Evolutionary conservation across 169 alveolate species (phyloP).

Genomic region (Theileria annulata): DNA sequence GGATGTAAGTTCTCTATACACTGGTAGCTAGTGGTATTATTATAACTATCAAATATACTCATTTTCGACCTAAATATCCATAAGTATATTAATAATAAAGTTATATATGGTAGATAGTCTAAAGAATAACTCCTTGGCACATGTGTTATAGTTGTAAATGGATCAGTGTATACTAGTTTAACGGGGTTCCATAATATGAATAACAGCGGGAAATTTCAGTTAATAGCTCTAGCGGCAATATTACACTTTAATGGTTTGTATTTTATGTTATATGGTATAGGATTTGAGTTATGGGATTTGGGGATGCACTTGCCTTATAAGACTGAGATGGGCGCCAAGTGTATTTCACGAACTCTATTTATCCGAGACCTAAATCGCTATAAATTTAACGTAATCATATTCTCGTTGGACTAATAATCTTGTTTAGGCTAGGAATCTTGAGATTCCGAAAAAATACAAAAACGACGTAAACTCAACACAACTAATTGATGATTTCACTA

Average conservation of each 20-base stretch:
- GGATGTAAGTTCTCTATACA: conserved; percentile 62
- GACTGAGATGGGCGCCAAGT: conserved; percentile 66
- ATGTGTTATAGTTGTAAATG: conserved; percentile 48
- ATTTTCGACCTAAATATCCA: no score
- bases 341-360: not conserved
- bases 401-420: not conserved
- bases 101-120: not conserved
- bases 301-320: conserved; percentile 76
- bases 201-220: conserved; percentile 72
- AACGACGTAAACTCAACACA: not conserved
- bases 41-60: no score
- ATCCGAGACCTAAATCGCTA: not conserved
- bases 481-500: not conserved
- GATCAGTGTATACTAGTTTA: conserved; percentile 71
- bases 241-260: conserved; percentile 39
- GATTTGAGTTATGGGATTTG: conserved; percentile 71
- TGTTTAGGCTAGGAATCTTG: conserved; percentile 10
- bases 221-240: conserved; percentile 72
- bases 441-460: conserved; percentile 9
- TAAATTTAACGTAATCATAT: not conserved
- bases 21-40: no score
- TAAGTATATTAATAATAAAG: not conserved
- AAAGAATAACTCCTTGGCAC: no score
- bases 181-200: conserved; percentile 71
- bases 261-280: not conserved